These are phyloP conservation scores for Xerocomellus amylosporus DNA, from an alignment of 768 basidiomycete genomes.

Conservation along the genomic window DNA sequence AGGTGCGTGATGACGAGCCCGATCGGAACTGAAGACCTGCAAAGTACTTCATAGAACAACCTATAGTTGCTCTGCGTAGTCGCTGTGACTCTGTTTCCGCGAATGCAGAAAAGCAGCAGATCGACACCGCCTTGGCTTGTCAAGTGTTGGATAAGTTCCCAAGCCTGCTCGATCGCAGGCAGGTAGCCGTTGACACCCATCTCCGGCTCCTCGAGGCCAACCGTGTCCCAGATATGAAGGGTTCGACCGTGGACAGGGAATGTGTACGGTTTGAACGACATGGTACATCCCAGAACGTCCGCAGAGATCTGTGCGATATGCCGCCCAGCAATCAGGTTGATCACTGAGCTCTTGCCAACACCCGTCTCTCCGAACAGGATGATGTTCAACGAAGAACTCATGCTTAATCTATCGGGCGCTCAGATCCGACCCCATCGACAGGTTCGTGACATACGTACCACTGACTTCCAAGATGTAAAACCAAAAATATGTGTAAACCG, in stretches of 20 bases:
- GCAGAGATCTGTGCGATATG: constrained; percentile 24
- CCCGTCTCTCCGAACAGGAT: constrained; percentile 47
- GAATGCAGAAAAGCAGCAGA: constrained; percentile 42
- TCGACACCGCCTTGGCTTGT: constrained; percentile 33
- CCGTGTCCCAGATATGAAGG: constrained; percentile 35
- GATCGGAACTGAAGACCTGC: constrained; percentile 33
- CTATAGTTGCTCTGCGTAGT: constrained; percentile 39
- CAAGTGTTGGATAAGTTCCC: constrained; percentile 34
- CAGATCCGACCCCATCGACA: constrained; percentile 18
- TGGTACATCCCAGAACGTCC: constrained; percentile 38
- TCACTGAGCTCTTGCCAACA: constrained; percentile 35
- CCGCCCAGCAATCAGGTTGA: constrained; percentile 32
- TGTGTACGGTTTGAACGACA: constrained; percentile 30
- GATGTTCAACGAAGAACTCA: constrained; percentile 33
- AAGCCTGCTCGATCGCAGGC: constrained; percentile 31
- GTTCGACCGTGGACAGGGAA: constrained; percentile 16
- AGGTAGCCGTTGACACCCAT: constrained; percentile 27
- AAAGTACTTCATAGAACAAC: constrained; percentile 43
- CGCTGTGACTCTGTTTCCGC: constrained; percentile 40
- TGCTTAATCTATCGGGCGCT: constrained; percentile 13
- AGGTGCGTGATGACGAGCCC: constrained; percentile 39
- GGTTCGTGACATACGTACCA: constrained; percentile 7
- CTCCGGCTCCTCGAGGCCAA: constrained; percentile 34
- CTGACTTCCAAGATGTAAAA: neutral
- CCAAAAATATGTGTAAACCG: neutral